Base-by-base conservation (phyloP, 2,329 filamentous ascomycete genomes). In the Penicillium sp. region DNA sequence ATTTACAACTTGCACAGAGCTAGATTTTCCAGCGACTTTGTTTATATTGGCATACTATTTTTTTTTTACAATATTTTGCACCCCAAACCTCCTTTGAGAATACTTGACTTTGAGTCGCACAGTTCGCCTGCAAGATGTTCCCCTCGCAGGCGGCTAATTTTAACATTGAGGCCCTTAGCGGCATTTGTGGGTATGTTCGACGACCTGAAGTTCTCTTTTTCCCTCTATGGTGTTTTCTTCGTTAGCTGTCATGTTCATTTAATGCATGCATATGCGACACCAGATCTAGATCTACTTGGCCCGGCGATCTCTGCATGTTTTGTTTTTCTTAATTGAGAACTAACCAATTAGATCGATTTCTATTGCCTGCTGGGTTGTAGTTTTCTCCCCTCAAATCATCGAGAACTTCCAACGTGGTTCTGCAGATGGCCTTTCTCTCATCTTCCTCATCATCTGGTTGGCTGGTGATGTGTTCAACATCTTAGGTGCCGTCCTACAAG, bases 391-490 rank as follows among this genome's bases (percentile, higher is more conserved):
- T 2, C 94, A 99, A 67, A 97, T 99, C 66, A 88, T 96, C 65
- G 91, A 96, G 69, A 97, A 97, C 71, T 97, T 96, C 77, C 87
- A 87, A 60, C 85, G 91, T 53, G 80, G 84, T 62, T 95, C 89
- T 38, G 90, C 91, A 55, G 91, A 97, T 71, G 93, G 91, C 2
- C 81, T 97, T 1, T 96, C 90, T 0, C 84, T 97, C 14, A 88
- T 93, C 53, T 99, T 97, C 78, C 86, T 97, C 69, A 87, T 95
- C 57, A 84, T 96, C 67, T 99, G 94, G 94, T 82, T 97, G 2
- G 81, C 88, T 1, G 94, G 94, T 50, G 94, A 99, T 85, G 87
- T 97, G 62, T 97, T 96, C 81, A 97, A 97, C 71, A 95, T 97
- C 60, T 81, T 96, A 3, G 93, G 93, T n/a, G 90, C 91, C 17